Base-by-base conservation (phyloP, 768 basidiomycete species). In the Boletus speciosus region DNA sequence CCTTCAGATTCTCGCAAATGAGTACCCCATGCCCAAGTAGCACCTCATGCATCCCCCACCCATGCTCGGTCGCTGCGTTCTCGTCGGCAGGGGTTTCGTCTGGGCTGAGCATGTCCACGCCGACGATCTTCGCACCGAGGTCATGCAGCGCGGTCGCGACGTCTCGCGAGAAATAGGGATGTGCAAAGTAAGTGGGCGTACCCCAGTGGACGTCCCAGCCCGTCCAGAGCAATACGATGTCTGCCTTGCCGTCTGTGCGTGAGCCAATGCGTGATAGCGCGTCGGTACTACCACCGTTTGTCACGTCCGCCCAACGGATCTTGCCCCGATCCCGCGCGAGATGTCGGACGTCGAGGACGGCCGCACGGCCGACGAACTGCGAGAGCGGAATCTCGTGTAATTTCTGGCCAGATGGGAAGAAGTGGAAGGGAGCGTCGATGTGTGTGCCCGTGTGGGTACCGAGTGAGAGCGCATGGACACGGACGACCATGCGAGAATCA, bases 381-480 rank as follows among this genome's bases (percentile, higher is more conserved):
- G 71, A 61, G 8, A 88, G 74, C 10, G 80, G 76, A 44, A 90
- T 74, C 47, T 83, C 73, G 58, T 84, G 81, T 43, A 90, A 74
- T 9, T 80, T 80, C 41, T 70, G 69, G 5, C 84, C 86, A 29
- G 78, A 72, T 5, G 71, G 69, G 68, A 85, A 69, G 72, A 88
- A 90, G 62, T 91, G 89, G 47, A 78, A 82, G 0, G 89, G 89
- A 1, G 88, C 85, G 61, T 91, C 89, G 67, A 90, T 76, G 71
- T 91, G 89, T 3, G 89, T 90, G 43, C 88, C 89, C 1, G 84
- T 84, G 63, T 90, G 89, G 1, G 88, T 82, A 5, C 84, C 79
- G 21, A 89, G 61, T 27, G 78, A 71, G 46, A 91, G 69, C 0
- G 73, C 50, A 6, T 66, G 62, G 23, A 70, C 64, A 4, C 62